Conservation (phyloP, 805 yeast species). For the Diddensiella santjacobensis region DNA sequence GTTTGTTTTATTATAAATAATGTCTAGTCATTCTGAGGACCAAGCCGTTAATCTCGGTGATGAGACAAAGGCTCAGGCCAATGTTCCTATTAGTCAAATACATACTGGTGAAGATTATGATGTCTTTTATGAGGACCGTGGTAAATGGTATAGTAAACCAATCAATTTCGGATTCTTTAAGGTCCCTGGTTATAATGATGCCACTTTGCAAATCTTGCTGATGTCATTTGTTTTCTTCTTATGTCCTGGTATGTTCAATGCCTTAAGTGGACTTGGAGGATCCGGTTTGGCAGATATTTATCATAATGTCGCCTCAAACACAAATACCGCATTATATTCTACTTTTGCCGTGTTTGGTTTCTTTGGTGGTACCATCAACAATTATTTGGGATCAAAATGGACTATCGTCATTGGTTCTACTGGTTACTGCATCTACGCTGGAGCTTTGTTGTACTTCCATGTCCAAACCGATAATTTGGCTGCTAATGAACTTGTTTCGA, state of each 20-base stretch:
- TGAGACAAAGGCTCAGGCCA: not conserved
- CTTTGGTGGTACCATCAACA: conserved; percentile 33
- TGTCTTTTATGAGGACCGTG: not conserved
- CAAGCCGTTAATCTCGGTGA: not conserved
- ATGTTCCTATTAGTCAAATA: not conserved
- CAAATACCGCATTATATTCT: conserved; percentile 48
- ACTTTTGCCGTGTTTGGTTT: conserved; percentile 57
- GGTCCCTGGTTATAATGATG: conserved; percentile 38
- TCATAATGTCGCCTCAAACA: conserved; percentile 32
- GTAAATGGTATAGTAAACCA: not conserved
- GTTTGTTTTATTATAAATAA: no score
- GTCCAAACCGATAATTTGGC: conserved; percentile 45
- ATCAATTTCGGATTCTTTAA: conserved; percentile 8
- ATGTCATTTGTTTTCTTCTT: conserved; percentile 44
- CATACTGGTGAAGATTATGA: not conserved
- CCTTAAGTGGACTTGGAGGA: conserved; percentile 17
- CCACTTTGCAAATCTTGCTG: conserved; percentile 42
- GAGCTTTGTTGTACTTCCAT: conserved; percentile 42
- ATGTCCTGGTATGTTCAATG: conserved; percentile 44
- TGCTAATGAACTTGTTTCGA: conserved; percentile 4
- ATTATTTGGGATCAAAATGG: conserved; percentile 38
- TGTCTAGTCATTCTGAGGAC: not conserved
- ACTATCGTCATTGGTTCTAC: conserved; percentile 43
- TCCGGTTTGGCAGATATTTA: conserved; percentile 12
- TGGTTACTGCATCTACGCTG: conserved; percentile 44